Conservation (phyloP, 2,329 filamentous ascomycete species). For the Penicillium sclerotiorum region DNA sequence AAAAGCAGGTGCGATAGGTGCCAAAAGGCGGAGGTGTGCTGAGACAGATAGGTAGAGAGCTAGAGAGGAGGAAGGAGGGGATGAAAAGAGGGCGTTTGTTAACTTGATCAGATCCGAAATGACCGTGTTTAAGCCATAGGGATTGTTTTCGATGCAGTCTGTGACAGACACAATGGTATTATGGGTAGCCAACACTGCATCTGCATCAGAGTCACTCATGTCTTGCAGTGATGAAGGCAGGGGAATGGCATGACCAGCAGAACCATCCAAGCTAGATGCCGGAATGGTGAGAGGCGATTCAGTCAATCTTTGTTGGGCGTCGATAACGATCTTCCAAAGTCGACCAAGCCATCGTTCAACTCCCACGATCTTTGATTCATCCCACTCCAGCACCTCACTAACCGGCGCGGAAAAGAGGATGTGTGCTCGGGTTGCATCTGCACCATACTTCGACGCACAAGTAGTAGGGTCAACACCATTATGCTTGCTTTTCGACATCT, state of each 20-base stretch:
- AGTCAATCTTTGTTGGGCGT: constrained; percentile 32
- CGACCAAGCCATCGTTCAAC: constrained; percentile 78
- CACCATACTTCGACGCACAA: constrained; percentile 74
- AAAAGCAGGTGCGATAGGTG: constrained; percentile 78
- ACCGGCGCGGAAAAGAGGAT: constrained; percentile 89
- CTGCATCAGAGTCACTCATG: constrained; percentile 39
- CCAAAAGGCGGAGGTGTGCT: constrained; percentile 69
- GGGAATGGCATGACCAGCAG: constrained; percentile 25
- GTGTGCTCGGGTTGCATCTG: constrained; percentile 81
- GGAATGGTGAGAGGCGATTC: constrained; percentile 26
- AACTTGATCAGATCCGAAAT: constrained; percentile 81
- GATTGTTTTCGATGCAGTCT: constrained; percentile 66
- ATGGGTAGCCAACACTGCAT: constrained; percentile 68
- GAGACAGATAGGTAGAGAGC: constrained; percentile 51
- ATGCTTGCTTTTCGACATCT: constrained; percentile 95
- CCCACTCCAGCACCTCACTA: constrained; percentile 83
- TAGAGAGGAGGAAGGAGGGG: constrained; percentile 44
- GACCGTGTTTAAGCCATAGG: constrained; percentile 79
- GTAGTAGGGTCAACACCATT: constrained; percentile 82
- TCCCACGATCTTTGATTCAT: constrained; percentile 78
- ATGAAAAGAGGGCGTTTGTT: constrained; percentile 67
- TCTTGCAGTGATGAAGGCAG: constrained; percentile 32
- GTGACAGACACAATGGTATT: constrained; percentile 68
- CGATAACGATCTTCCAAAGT: constrained; percentile 61
- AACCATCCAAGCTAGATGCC: constrained; percentile 17